These are phyloP conservation scores for Penicillium daleae DNA, from an alignment of 495 filamentous ascomycete species.

Conservation along the genomic window DNA sequence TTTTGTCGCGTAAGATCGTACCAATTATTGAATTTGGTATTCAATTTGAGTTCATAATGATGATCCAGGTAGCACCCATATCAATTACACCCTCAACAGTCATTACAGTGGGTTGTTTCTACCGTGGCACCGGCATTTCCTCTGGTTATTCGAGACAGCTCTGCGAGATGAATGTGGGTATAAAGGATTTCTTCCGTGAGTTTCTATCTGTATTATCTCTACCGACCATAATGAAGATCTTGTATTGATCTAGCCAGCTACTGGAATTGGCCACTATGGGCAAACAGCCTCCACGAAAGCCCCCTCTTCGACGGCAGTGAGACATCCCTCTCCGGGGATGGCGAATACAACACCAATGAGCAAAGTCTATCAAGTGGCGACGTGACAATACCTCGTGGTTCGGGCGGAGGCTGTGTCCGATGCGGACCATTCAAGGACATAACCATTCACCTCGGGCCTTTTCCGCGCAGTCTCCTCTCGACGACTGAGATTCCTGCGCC, in stretches of 20 bases:
- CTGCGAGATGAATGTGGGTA: conserved; percentile 72
- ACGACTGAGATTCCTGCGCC: conserved; percentile 29
- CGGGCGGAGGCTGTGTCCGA: conserved; percentile 66
- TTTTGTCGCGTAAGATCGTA: conserved; percentile 49
- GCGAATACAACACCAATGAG: conserved; percentile 41
- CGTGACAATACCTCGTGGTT: conserved; percentile 45
- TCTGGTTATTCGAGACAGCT: conserved; percentile 62
- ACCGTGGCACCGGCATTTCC: conserved; percentile 69
- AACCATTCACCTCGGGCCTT: conserved; percentile 54
- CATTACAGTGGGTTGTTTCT: conserved; percentile 54
- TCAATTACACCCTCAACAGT: conserved; percentile 50
- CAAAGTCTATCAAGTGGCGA: conserved; percentile 21
- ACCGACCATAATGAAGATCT: too few relatives aligned
- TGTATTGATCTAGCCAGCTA: conserved; percentile 33
- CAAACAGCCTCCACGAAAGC: conserved; percentile 37
- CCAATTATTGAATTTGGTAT: background rate
- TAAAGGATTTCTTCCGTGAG: conserved; percentile 50
- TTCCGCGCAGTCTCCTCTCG: conserved; percentile 28
- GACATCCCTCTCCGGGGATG: conserved; percentile 52
- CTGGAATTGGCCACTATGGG: conserved; percentile 55
- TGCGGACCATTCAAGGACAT: conserved; percentile 60
- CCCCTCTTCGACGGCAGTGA: conserved; percentile 52
- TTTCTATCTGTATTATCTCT: background rate
- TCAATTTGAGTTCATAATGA: background rate
- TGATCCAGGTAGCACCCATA: conserved; percentile 40